These are phyloP conservation scores for Cydonia oblonga DNA, from an alignment of 331 rosid species.

Conservation along the genomic window DNA sequence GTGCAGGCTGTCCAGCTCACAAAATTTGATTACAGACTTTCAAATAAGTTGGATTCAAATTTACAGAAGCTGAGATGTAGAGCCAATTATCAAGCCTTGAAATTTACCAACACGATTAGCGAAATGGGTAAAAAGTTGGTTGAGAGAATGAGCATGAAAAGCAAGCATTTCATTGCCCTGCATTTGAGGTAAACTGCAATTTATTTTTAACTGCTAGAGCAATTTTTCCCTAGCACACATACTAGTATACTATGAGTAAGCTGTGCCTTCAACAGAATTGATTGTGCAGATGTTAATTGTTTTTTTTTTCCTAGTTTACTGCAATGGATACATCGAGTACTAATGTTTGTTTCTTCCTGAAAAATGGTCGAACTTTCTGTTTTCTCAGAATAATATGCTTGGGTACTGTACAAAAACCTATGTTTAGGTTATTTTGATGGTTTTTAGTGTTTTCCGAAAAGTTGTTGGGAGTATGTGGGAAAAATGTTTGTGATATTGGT, in stretches of 20 bases:
- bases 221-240: not conserved
- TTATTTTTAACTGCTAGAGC: not conserved
- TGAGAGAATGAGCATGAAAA: constrained; percentile 61
- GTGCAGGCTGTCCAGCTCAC: constrained; percentile 72
- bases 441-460: not conserved
- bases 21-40: constrained; percentile 86
- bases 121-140: constrained; percentile 55
- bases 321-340: not conserved
- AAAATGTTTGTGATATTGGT: constrained; percentile 11
- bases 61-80: constrained; percentile 83
- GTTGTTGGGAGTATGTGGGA: not conserved
- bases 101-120: constrained; percentile 48
- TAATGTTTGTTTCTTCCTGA: not conserved
- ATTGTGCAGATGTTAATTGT: not conserved
- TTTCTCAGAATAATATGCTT: not conserved
- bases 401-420: too few species aligned
- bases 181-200: constrained; percentile 61
- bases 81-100: constrained; percentile 76
- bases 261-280: not conserved
- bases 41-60: constrained; percentile 54
- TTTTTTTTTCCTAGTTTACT: not conserved
- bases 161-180: constrained; percentile 67
- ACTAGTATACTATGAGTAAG: not conserved
- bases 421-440: not conserved
- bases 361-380: not conserved